Base-by-base conservation (phyloP, 1,139 yeast species). In the Pichia inconspicua region DNA sequence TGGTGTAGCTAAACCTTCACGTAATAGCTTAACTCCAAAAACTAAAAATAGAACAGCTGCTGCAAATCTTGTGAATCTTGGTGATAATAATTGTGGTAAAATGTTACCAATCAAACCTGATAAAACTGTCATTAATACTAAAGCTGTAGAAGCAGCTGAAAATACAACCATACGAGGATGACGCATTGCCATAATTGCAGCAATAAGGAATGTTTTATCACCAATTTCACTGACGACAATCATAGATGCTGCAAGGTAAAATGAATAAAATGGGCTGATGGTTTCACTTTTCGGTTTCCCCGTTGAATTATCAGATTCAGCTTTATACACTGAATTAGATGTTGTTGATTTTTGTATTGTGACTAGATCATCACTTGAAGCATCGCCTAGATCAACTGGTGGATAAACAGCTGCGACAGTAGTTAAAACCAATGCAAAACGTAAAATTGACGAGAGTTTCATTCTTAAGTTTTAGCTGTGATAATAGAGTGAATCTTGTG, bases 111-210 rank as follows among this genome's bases (percentile, higher is more conserved):
- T 84, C 27, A 88, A 60, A 49, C 96, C 97, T 5, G 96, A 87
- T 52, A 92, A 73, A 11, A 92, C 73, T 0, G 98, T 89, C 98
- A 92, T 92, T 43, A 92, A 68, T 6, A 79, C 88, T 58, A 92
- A 74, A 3, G 98, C 89, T n/a, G 84, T 65, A 55, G 88, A 86
- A 2, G 96, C 95, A 4, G 97, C 82, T 11, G 89, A 73, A 62
- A 92, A 90, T 17, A 92, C 98, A 43, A 88, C 74, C 58, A 78
- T 60, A 61, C 95, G 74, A 25, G 90, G 78, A 67, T 89, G 84
- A 63, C 87, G 84, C 98, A 94, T 92, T 35, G 98, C 96, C 97
- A 92, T 89, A 56, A 92, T 75, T 2, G 97, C 97, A 30, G 98
- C 97, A 58, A 94, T 89, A 57, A 92, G 75, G 63, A 92, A 92